Evolutionary conservation across 352 stramenopile genomes (phyloP), one percentile per base, ranked within the genome.

Genomic region (Phytophthora fragariaefolia): DNA sequence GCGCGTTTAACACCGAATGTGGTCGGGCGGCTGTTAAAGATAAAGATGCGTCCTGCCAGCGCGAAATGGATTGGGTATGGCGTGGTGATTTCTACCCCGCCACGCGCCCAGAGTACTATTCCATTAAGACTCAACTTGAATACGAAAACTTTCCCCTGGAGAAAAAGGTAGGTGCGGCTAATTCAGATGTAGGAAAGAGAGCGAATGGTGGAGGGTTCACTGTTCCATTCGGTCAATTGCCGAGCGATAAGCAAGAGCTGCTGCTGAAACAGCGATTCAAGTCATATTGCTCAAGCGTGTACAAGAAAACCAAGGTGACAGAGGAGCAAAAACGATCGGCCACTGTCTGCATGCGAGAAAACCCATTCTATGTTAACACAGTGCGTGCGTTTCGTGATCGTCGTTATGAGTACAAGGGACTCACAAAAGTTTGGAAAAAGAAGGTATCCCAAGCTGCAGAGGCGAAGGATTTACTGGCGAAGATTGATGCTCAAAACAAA

Each of bases 351-450:
- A 99, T 99, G 97, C 86, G 98, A 40, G 98, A 99, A 76, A 99
- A 99, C 71, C 91, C 97, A 18, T 99, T 99, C 66, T 99, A 99
- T 70, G 97, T 99, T 8, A 97, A 99, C 79, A 99, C 98, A 3
- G 97, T 99, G 6, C 92, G 97, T n/a, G 92, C 94, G 13, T 99
- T 99, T 71, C 93, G 98, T 49, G 98, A 99, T 70, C 93, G 98
- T 48, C 90, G 98, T 3, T 99, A 99, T 77, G 97, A 99, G 66
- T 99, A 99, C 81, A 99, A 99, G 77, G 94, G 96, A 32, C 76
- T 99, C 48, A 99, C 97, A 0, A 99, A 99, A 72, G 87, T 87
- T 36, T 98, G 90, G 87, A 96, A 96, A 40, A 85, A 85, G 40
- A 97, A 97, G 49, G 80, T 90, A 20, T 54, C 70, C 1, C 54